These are phyloP conservation scores for Plenodomus biglobosus DNA, from an alignment of 2,329 filamentous ascomycete genomes.

Conservation along the genomic window DNA sequence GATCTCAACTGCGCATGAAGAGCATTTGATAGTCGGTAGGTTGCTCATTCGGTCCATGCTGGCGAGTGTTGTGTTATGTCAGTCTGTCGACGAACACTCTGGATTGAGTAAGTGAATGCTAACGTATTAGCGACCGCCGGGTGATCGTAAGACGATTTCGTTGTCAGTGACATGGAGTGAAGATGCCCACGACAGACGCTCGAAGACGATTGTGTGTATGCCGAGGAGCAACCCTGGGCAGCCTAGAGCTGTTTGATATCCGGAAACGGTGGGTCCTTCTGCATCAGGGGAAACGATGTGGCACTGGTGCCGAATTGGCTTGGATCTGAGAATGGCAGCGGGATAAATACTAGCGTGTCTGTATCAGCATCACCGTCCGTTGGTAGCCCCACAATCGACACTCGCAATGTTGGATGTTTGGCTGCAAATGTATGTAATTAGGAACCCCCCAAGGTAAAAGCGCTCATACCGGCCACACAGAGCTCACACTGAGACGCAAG, in stretches of 20 bases:
- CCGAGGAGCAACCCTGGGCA: conserved; percentile 27
- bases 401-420: conserved; percentile 39
- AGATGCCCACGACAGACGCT: conserved; percentile 14
- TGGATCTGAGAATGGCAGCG: conserved; percentile 36
- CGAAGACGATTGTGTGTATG: conserved; percentile 20
- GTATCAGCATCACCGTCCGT: conserved; percentile 28
- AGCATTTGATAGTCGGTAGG: conserved; percentile 45
- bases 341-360: conserved; percentile 32
- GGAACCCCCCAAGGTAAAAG: conserved; percentile 12
- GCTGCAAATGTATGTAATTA: conserved; percentile 25
- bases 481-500: conserved; percentile 7
- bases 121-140: conserved; percentile 18
- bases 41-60: conserved; percentile 37
- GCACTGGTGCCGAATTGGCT: conserved; percentile 39
- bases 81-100: conserved; percentile 5
- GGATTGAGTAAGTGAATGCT: conserved; percentile 7
- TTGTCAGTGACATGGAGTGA: conserved; percentile 28
- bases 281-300: conserved; percentile 33
- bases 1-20: conserved; percentile 59
- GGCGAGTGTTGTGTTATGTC: conserved; percentile 8
- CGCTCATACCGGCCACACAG: conserved; percentile 15
- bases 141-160: conserved; percentile 18
- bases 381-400: conserved; percentile 33
- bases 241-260: conserved; percentile 31
- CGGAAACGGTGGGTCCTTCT: conserved; percentile 28